A percentile compares a stretch with the other conserved stretches of the same genome.
phyloP scores from a whole-genome alignment of 495 filamentous ascomycete genomes.

The Poronia punctata region DNA sequence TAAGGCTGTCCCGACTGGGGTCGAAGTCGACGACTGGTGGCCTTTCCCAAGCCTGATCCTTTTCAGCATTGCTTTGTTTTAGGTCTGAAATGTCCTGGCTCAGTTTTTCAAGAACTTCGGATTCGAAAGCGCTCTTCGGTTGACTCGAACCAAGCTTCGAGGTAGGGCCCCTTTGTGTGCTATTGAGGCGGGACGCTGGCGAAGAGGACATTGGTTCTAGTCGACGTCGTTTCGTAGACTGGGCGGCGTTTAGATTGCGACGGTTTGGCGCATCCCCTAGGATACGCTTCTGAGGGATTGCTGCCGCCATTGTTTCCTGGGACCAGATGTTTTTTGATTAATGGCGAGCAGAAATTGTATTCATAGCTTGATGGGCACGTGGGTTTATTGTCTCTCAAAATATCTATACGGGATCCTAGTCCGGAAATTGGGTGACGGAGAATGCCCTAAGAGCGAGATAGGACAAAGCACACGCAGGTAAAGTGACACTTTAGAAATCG shows the following conservation, averaged over 20 bases:
- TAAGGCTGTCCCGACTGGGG: constrained; percentile 61
- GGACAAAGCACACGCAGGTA: constrained; percentile 4
- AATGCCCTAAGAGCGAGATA: not conserved
- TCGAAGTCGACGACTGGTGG: constrained; percentile 69
- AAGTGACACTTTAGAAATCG: constrained; percentile 21
- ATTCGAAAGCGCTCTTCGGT: constrained; percentile 87
- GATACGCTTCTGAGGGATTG: constrained; percentile 45
- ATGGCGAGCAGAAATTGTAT: constrained; percentile 3
- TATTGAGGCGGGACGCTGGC: constrained; percentile 47
- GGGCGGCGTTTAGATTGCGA: constrained; percentile 36
- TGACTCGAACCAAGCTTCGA: constrained; percentile 68
- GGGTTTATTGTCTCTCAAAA: no score
- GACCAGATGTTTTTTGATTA: not conserved
- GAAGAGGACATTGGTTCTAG: constrained; percentile 53
- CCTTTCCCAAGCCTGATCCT: constrained; percentile 88
- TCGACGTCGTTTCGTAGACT: constrained; percentile 64
- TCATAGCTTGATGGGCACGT: no score
- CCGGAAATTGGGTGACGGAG: not conserved
- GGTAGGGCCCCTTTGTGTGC: constrained; percentile 52
- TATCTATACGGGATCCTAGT: constrained; percentile 7
- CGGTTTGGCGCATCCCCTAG: constrained; percentile 44
- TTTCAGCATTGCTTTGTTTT: constrained; percentile 79
- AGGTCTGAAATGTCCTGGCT: constrained; percentile 83
- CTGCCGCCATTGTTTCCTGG: constrained; percentile 31
- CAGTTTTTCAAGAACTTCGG: constrained; percentile 87